Evolutionary conservation across 2,329 filamentous ascomycete species (phyloP).

Genomic region (Aspergillus pseudoglaucus): DNA sequence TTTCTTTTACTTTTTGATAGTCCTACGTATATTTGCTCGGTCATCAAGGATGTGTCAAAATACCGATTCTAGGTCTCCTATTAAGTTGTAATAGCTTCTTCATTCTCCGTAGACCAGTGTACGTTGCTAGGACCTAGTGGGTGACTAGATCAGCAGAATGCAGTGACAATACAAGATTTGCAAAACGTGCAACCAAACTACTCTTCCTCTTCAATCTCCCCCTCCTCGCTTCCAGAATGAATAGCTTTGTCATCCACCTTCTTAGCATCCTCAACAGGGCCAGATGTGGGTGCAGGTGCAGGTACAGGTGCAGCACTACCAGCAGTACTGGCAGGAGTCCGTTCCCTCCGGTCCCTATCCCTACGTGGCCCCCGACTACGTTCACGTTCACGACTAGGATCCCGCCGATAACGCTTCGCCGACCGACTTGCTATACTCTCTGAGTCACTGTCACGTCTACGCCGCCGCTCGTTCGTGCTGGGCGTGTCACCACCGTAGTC

Average conservation of each 20-base stretch:
- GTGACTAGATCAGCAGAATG: no score
- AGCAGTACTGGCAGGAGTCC: conserved; percentile 14
- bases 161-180: no score
- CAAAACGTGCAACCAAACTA: conserved; percentile 14
- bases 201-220: conserved; percentile 80
- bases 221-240: conserved; percentile 89
- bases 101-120: no score
- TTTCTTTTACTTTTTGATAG: no score
- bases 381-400: conserved; percentile 30
- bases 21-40: no score
- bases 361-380: conserved; percentile 43
- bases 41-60: no score
- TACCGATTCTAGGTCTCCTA: no score
- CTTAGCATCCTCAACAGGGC: conserved; percentile 22
- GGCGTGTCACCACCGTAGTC: conserved; percentile 73
- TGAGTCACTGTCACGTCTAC: conserved; percentile 66
- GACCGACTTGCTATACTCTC: conserved; percentile 54
- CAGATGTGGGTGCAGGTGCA: not conserved
- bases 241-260: conserved; percentile 47
- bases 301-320: not conserved
- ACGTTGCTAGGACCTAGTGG: no score
- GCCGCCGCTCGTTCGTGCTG: conserved; percentile 64
- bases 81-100: no score
- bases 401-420: conserved; percentile 51
- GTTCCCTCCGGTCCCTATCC: conserved; percentile 47